These are phyloP conservation scores for Rhodofomes roseus DNA, from an alignment of 1,284 basidiomycete genomes.

Conservation along the genomic window DNA sequence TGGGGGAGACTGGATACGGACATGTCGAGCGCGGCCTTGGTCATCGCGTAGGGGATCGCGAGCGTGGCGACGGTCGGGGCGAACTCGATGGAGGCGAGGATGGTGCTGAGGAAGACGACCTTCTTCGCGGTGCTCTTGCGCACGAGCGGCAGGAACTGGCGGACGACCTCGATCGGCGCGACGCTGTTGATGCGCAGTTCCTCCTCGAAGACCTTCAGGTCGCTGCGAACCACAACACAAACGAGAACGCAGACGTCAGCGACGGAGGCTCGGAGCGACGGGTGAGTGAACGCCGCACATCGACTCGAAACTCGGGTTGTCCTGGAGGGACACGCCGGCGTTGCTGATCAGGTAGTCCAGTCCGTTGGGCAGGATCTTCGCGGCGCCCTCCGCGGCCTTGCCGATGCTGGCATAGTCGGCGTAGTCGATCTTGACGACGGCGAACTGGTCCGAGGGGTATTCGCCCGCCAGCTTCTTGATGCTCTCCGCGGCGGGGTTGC, in stretches of 20 bases:
- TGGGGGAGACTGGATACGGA: background rate
- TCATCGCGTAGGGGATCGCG: background rate
- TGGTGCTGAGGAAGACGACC: background rate
- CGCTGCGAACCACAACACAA: too few species aligned
- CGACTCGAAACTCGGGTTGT: background rate
- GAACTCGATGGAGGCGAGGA: background rate
- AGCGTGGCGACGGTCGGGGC: background rate
- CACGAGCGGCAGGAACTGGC: background rate
- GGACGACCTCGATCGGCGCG: background rate
- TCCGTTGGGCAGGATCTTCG: background rate
- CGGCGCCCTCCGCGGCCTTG: background rate
- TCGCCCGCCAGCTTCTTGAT: background rate
- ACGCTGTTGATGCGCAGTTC: background rate
- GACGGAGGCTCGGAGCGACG: background rate
- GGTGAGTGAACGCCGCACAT: background rate
- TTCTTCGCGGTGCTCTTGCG: background rate
- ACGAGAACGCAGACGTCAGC: background rate
- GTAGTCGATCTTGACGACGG: background rate
- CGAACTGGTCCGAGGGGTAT: background rate
- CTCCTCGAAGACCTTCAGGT: background rate
- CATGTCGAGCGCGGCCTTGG: background rate
- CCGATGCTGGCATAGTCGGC: background rate
- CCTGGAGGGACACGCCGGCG: background rate
- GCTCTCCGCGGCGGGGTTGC: background rate
- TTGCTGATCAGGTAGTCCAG: constrained; percentile 2